Conservation (phyloP, 352 stramenopile species). For the Globisporangium solare region DNA sequence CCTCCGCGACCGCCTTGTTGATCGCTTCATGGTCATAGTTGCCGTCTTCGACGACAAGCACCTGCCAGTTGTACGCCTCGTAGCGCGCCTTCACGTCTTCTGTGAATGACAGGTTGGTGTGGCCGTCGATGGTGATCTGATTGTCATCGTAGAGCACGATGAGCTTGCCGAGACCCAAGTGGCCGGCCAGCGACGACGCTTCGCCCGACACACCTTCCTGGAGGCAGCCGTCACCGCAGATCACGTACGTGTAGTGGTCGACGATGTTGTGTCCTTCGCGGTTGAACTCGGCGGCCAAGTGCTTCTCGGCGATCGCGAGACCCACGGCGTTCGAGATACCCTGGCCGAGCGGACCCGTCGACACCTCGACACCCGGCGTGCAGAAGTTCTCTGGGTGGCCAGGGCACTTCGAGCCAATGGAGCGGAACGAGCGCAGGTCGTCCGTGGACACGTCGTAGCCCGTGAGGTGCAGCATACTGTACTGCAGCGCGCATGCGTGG, state of each 20-base stretch:
- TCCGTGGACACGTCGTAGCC: conserved; percentile 94
- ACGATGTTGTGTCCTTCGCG: conserved; percentile 92
- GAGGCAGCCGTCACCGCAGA: conserved; percentile 98
- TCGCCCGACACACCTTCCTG: conserved; percentile 98
- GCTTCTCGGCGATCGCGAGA: conserved; percentile 96
- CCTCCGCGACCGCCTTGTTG: conserved; percentile 90
- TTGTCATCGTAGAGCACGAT: conserved; percentile 99
- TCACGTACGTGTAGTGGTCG: conserved; percentile 98
- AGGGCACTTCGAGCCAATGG: conserved; percentile 93
- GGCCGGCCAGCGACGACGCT: conserved; percentile 94
- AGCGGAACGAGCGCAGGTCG: conserved; percentile 97
- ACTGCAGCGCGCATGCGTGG: conserved; percentile 98
- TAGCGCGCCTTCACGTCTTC: conserved; percentile 98
- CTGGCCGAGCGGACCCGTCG: conserved; percentile 95
- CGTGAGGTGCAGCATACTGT: conserved; percentile 98
- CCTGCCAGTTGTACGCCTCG: conserved; percentile 98
- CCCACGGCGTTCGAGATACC: conserved; percentile 98
- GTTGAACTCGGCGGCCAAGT: conserved; percentile 98
- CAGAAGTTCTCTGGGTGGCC: conserved; percentile 98
- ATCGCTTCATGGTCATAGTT: conserved; percentile 93
- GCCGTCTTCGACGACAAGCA: conserved; percentile 92
- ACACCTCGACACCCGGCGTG: conserved; percentile 95
- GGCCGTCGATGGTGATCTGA: conserved; percentile 98
- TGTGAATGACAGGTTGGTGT: conserved; percentile 95
- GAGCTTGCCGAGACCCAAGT: conserved; percentile 97